phyloP scores from a whole-genome alignment of 2,329 filamentous ascomycete species.

The Aspergillus sp. region DNA sequence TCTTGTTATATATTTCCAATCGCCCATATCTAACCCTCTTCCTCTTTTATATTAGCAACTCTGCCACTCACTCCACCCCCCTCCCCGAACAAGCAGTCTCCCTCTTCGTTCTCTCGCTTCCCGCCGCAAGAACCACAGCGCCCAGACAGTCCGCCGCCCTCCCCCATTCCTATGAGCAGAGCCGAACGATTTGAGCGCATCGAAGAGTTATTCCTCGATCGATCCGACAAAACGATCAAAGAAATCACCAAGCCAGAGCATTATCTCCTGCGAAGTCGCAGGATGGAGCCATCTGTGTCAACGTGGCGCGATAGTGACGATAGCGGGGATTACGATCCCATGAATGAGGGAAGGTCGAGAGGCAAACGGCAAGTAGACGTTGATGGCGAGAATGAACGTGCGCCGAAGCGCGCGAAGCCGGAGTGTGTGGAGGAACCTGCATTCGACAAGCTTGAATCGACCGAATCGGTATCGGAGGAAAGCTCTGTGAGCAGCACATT shows the following conservation, averaged over 20 bases:
- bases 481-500: not conserved
- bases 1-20: too few species aligned
- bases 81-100: too few species aligned
- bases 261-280: slow-evolving; percentile 18
- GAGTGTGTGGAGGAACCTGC: not conserved
- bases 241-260: not conserved
- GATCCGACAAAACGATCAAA: not conserved
- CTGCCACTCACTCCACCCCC: too few species aligned
- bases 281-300: not conserved
- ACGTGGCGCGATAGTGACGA: slow-evolving; percentile 38
- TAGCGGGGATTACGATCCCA: slow-evolving; percentile 35
- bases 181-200: not conserved
- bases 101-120: not conserved
- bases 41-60: too few species aligned
- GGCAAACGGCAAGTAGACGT: not conserved
- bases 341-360: not conserved
- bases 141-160: not conserved
- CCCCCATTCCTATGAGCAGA: not conserved
- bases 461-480: not conserved
- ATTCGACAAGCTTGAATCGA: not conserved
- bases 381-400: not conserved
- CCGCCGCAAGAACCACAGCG: not conserved
- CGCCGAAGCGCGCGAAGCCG: not conserved
- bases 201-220: slow-evolving; percentile 6
- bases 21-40: too few species aligned